Base-by-base conservation (phyloP, 768 basidiomycete genomes). In the Pleurotus giganteus region DNA sequence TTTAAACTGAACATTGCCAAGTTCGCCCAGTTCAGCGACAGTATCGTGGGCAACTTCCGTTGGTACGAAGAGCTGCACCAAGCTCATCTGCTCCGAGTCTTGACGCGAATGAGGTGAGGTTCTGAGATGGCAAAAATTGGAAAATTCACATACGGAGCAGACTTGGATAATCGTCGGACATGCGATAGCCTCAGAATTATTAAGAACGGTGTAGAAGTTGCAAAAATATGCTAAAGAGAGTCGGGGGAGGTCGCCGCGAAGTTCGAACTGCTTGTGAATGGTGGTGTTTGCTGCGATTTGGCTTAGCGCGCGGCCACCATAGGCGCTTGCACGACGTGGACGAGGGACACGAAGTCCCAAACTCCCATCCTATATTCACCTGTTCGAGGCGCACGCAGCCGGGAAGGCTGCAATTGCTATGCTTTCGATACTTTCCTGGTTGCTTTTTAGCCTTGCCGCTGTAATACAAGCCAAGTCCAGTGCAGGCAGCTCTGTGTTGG, bases 51-150 rank as follows among this genome's bases (percentile, higher is more conserved):
- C 93, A 58, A 96, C 93, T 79, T 99, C 97, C 34, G 91, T 89
- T 41, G 96, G 97, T 62, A 98, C 89, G 68, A 94, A 95, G 65
- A 99, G 86, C 79, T 98, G 94, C 59, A 96, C 90, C 74, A 95
- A 78, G 79, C 94, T 96, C 95, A 98, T 98, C 77, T 86, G 82
- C 76, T 97, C 95, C 81, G 95, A 98, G 55, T 91, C 94, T 97
- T 52, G 26, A 36, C 12, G 41, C 53, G 56, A 51, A 51, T 4
- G 39, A n/a, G 8, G 17, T 41, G 17, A 41, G 39, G 17, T 41
- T 39, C 63, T 57, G 61, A 53, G 47, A 58, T 9, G 19, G 47
- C 57, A 54, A 32, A 54, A 31, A 23, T 34, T 32, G 13, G 29
- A 47, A 27, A 8, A 37, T 41, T 44, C 1, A 77, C 85, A 59